Evolutionary conservation across 805 yeast genomes (phyloP), one percentile per base, ranked within the genome.

Genomic region (Yamadazyma philogaea): DNA sequence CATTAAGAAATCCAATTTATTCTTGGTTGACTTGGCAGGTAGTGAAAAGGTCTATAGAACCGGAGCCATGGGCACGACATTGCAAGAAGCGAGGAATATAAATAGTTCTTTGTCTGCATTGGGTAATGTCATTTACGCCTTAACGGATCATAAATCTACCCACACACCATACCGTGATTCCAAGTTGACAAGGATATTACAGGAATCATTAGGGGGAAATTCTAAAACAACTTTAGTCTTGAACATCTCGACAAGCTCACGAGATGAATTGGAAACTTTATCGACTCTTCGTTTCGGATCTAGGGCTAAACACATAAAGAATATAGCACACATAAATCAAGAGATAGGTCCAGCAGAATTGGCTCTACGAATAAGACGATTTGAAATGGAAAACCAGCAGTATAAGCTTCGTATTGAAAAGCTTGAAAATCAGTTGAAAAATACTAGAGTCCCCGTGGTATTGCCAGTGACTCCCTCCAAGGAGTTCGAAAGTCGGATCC

Each of bases 81-180:
- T 85, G 6, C 90, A 87, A 56, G 96, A 89, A 53, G 88, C 95
- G 0, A 85, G 85, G 54, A 86, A 83, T 47, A 84, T 89, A 52
- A 90, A 89, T 60, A 74, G 80, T 33, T 85, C 96, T 0, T 70
- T 87, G 30, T 79, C 88, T 5, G 75, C 89, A 0, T 68, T 89
- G 43, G 95, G 96, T 3, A 80, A 82, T 59, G 95, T 88, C 12
- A 87, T 89, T 32, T 79, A 85, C 52, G 78, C 88, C 0, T 73
- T 90, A 36, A 82, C 95, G 0, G 90, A 84, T 50, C 77, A 81
- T 1, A 77, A 74, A 47, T 68, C 81, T 2, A 68, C 77, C 3
- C 96, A 87, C 59, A 79, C 91, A 22, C 97, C 98, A 0, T 89
- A 88, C 57, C 64, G 95, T 53, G 93, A 86, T 55, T 84, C 91